Evolutionary conservation across 768 basidiomycete genomes (phyloP).

Genomic region (Collybia mongolica): DNA sequence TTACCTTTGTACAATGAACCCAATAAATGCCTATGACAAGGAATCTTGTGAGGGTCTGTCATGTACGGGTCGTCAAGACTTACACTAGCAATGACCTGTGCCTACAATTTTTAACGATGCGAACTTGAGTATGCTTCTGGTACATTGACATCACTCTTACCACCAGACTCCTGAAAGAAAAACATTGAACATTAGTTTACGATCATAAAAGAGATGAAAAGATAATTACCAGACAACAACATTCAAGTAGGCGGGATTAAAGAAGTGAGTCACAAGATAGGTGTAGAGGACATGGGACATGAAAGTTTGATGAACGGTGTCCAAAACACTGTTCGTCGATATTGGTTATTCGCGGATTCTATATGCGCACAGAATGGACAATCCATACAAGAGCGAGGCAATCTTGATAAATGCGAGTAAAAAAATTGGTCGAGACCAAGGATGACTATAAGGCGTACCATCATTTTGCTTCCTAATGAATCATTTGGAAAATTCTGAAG

Average conservation of each 20-base stretch:
- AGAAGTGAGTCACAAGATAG: slow-evolving; percentile 8
- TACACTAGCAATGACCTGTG: slow-evolving; percentile 3
- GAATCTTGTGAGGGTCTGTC: not conserved
- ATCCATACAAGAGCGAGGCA: not conserved
- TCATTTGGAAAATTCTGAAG: slow-evolving; percentile 7
- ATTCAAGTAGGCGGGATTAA: slow-evolving; percentile 6
- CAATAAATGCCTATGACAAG: slow-evolving; percentile 3
- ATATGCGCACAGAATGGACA: not conserved
- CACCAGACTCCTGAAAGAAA: slow-evolving; percentile 5
- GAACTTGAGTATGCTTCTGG: not conserved
- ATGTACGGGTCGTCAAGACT: not conserved
- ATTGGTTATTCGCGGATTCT: too few relatives aligned
- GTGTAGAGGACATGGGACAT: slow-evolving; percentile 5
- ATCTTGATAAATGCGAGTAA: slow-evolving; percentile 1
- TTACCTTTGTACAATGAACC: slow-evolving; percentile 8
- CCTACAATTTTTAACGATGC: not conserved
- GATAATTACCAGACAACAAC: slow-evolving; percentile 7
- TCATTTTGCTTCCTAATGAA: slow-evolving; percentile 3
- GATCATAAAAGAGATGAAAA: not conserved
- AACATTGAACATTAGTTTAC: not conserved
- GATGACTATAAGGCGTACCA: not conserved
- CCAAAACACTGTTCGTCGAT: slow-evolving; percentile 1
- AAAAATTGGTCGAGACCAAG: not conserved
- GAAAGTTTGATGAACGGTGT: slow-evolving; percentile 10
- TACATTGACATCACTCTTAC: not conserved